Percentiles rank a stretch among this genome's conserved stretches.
These are phyloP conservation scores for Colletotrichum gigasporum DNA, from an alignment of 2,329 filamentous ascomycete genomes.

Conservation along the genomic window DNA sequence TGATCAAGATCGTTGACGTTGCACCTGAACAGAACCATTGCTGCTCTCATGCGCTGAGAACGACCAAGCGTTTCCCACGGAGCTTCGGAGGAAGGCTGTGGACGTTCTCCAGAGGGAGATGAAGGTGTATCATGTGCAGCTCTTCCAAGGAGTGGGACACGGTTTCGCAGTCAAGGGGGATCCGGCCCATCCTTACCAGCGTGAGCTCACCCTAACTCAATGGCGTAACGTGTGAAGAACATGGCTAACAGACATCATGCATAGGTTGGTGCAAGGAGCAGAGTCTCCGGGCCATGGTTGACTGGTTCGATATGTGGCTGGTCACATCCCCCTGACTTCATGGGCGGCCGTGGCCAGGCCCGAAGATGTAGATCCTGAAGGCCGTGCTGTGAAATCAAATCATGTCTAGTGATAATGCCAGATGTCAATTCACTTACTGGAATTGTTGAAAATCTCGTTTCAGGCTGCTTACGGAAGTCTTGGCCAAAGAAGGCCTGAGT, in stretches of 20 bases:
- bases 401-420: too few relatives aligned
- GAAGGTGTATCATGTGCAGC: constrained; percentile 67
- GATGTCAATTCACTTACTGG: too few relatives aligned
- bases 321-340: too few relatives aligned
- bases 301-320: constrained; percentile 42
- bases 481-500: too few relatives aligned
- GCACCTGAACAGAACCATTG: constrained; percentile 44
- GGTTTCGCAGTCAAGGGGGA: constrained; percentile 72
- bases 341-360: too few relatives aligned
- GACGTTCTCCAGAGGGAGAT: constrained; percentile 51
- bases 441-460: too few relatives aligned
- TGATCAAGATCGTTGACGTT: background rate
- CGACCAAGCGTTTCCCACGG: constrained; percentile 53
- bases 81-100: constrained; percentile 48
- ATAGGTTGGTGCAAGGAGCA: constrained; percentile 43
- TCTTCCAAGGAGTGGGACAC: constrained; percentile 70
- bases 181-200: constrained; percentile 41
- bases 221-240: constrained; percentile 39
- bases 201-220: constrained; percentile 40
- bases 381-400: too few relatives aligned
- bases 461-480: too few relatives aligned
- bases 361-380: too few relatives aligned
- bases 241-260: constrained; percentile 10
- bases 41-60: constrained; percentile 56
- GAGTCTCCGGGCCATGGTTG: constrained; percentile 37